Evolutionary conservation across 306 rosid species (phyloP).

Genomic region (Quercus rubra): DNA sequence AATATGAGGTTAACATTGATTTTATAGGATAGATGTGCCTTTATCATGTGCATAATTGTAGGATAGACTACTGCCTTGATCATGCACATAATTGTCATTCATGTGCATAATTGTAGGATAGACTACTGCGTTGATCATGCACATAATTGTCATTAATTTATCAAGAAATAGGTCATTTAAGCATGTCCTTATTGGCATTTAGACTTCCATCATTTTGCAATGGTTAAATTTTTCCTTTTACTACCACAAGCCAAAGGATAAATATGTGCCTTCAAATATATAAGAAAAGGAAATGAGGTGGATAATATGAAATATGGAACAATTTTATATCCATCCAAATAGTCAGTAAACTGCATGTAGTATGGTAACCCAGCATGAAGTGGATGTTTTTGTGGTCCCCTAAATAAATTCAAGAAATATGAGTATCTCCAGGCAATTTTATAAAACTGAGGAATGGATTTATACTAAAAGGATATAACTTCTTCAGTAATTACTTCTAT

Average conservation of each 20-base stretch:
- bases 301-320: not conserved
- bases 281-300: not conserved
- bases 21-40: not conserved
- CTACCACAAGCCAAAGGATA: not conserved
- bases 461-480: not conserved
- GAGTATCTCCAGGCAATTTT: not conserved
- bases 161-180: not conserved
- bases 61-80: no score
- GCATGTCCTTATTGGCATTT: not conserved
- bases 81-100: not conserved
- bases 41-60: not conserved
- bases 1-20: not conserved
- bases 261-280: not conserved
- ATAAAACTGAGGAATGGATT: not conserved
- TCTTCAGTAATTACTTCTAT: not conserved
- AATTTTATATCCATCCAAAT: not conserved
- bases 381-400: not conserved
- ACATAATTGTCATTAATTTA: not conserved
- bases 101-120: no score
- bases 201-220: not conserved
- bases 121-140: no score
- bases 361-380: not conserved
- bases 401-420: not conserved
- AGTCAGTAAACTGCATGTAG: not conserved
- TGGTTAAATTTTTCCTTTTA: not conserved